Evolutionary conservation across 2,329 filamentous ascomycete species (phyloP), one percentile per base, ranked within the genome.

Genomic region (Colletotrichum karsti): DNA sequence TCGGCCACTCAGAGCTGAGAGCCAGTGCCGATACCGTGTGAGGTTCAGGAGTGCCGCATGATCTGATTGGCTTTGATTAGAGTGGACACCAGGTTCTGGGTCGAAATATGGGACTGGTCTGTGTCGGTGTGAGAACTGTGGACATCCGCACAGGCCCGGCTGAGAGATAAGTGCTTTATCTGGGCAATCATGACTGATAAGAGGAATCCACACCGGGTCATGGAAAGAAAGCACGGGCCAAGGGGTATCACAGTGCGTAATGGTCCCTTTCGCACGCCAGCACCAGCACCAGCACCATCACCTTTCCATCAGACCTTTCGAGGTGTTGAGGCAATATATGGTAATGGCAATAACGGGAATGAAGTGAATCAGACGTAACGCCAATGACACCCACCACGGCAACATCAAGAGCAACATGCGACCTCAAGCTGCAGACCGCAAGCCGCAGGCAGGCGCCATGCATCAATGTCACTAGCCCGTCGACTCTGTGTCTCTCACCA

Each of bases 371-470:
- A 28, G 20, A 28, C 26, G 15, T n/a, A 24, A 35, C 28, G 54
- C 54, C 39, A 20, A 58, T 46, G 28, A 33, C 44, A 67, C 64
- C 64, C 48, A 57, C 26, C 33, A 39, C 22, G 62, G 63, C 41
- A 50, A 62, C 57, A 22, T 66, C 26, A n/a, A n/a, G n/a, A 35
- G 10, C 33, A 35, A 35, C 33, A 5, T 35, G 63, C 44, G 39
- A 63, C 59, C 28, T 67, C 28, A 44, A 33, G 28, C 59, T 63
- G 59, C n/a, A n/a, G 39, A 63, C 59, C 28, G 63, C 28, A 44
- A 33, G 28, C 59, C 57, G 59, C 59, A 58, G 35, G n/a, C 59
- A 58, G 35, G 18, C 53, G 59, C 59, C 64, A 67, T 67, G 64
- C 64, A 58, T 35, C 60, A 59, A 41, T 44, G 64, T 58, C 64